phyloP scores from a whole-genome alignment of 352 stramenopile genomes.

The Pilasporangium apinafurcum region DNA sequence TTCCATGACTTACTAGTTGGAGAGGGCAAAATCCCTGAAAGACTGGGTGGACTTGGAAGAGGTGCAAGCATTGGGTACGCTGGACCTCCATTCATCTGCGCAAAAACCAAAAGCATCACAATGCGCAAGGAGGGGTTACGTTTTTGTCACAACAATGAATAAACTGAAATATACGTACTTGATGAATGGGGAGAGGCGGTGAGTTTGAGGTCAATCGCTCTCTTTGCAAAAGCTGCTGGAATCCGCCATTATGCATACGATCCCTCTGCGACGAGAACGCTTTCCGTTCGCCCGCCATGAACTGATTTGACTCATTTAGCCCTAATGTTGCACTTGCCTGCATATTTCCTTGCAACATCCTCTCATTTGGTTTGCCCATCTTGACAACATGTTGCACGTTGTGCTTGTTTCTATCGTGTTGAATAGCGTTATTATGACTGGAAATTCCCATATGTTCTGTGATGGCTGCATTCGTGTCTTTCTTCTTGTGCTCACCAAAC shows the following conservation, averaged over 20 bases:
- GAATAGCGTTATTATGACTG: too few relatives aligned
- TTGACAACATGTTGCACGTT: too few relatives aligned
- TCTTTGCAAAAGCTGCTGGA: constrained; percentile 77
- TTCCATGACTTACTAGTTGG: constrained; percentile 56
- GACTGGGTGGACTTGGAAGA: constrained; percentile 67
- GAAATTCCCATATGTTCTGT: too few relatives aligned
- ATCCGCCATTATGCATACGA: constrained; percentile 59
- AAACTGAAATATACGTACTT: constrained; percentile 28
- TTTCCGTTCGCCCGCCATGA: constrained; percentile 30
- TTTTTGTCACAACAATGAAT: neutral
- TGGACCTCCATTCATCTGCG: constrained; percentile 55
- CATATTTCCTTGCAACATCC: constrained; percentile 11
- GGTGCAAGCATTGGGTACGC: constrained; percentile 51
- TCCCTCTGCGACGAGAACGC: constrained; percentile 46
- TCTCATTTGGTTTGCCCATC: constrained; percentile 13
- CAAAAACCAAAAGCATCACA: too few relatives aligned
- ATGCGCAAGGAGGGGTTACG: neutral
- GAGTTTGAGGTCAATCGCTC: constrained; percentile 63
- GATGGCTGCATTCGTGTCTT: constrained; percentile 35
- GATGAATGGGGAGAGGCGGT: constrained; percentile 57
- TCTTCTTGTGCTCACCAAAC: constrained; percentile 81
- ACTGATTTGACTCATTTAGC: constrained; percentile 67
- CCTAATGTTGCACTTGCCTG: constrained; percentile 25
- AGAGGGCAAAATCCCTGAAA: constrained; percentile 64
- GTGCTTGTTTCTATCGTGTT: too few relatives aligned